Evolutionary conservation across 257 asterid genomes (phyloP).

Genomic region (Gentiana straminea): DNA sequence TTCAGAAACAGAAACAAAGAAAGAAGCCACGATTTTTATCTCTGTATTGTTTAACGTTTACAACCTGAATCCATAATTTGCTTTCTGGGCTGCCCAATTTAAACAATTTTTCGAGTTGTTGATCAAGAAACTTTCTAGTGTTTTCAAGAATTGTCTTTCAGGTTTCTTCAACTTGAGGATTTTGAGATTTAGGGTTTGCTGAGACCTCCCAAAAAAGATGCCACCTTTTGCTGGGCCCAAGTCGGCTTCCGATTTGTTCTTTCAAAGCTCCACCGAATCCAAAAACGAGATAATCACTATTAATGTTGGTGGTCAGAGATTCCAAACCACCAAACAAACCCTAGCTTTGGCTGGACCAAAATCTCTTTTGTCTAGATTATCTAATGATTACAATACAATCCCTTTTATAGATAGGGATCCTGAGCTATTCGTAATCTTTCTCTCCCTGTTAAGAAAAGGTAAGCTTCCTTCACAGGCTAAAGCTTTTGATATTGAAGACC

Average conservation of each 20-base stretch:
- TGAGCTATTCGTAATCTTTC: constrained; percentile 62
- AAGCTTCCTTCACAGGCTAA: constrained; percentile 81
- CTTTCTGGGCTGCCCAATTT: too few relatives aligned
- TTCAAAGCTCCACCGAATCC: constrained; percentile 21
- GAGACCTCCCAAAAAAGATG: constrained; percentile 28
- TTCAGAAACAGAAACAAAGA: not conserved
- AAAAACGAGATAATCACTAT: constrained; percentile 52
- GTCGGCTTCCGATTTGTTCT: constrained; percentile 18
- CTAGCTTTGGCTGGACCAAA: constrained; percentile 58
- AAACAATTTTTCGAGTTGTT: too few relatives aligned
- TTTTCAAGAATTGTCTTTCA: not conserved
- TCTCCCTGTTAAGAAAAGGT: constrained; percentile 84
- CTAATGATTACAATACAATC: constrained; percentile 18
- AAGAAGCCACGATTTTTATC: too few relatives aligned
- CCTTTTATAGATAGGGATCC: constrained; percentile 91
- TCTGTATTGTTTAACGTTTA: too few relatives aligned
- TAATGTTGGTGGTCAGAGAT: constrained; percentile 88
- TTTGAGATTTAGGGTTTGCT: not conserved
- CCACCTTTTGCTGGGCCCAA: constrained; percentile 50
- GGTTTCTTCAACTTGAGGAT: not conserved
- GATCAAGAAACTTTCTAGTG: too few relatives aligned
- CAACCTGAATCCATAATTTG: too few relatives aligned
- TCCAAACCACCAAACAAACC: constrained; percentile 86
- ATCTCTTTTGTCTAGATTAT: constrained; percentile 52
- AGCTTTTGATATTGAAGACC: constrained; percentile 61